Evolutionary conservation across 1,284 basidiomycete genomes (phyloP), one percentile per base, ranked within the genome.

Genomic region (Rhizoctonia solani): DNA sequence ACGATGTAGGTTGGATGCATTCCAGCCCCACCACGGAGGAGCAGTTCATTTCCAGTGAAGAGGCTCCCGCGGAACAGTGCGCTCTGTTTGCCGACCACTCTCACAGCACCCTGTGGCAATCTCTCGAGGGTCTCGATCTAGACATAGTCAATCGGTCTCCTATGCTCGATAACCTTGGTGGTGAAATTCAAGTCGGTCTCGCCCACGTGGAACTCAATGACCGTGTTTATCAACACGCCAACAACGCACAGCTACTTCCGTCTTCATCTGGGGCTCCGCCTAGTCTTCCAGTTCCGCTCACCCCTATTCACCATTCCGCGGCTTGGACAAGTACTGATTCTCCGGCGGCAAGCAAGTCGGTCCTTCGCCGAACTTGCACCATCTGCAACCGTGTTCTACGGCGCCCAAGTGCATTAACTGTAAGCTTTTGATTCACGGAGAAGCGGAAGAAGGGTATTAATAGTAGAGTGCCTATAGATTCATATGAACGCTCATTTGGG

Each of bases 301-400:
- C 46, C 23, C 23, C 46, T 25, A 21, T 5, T 27, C 23, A 11
- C 25, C 21, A 16, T 2, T 6, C n/a, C 46, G 23, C 11, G 21
- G 5, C 23, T 13, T 14, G n/a, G 5, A 6, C 46, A 9, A 46
- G 13, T 49, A 5, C n/a, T 3, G 5, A 5, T 27, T 5, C 11
- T 23, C 46, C 46, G 3, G 6, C 46, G 11, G 23, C 21, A 6
- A 49, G 46, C 46, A 21, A 14, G 4, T 34, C 53, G 2, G 34
- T 54, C 13, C n/a, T 39, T n/a, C 61, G 61, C 23, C 61, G 61
- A n/a, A 65, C 61, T 3, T 65, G 61, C 13, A 39, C 34, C 1
- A 21, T 44, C 27, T 65, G 61, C 27, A 30, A 25, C 9, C 50
- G 50, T 19, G 49, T 65, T 16, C 11, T 65, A 37, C 49, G 61